Conservation (phyloP, 768 basidiomycete species). For the Tulasnella sp. region DNA sequence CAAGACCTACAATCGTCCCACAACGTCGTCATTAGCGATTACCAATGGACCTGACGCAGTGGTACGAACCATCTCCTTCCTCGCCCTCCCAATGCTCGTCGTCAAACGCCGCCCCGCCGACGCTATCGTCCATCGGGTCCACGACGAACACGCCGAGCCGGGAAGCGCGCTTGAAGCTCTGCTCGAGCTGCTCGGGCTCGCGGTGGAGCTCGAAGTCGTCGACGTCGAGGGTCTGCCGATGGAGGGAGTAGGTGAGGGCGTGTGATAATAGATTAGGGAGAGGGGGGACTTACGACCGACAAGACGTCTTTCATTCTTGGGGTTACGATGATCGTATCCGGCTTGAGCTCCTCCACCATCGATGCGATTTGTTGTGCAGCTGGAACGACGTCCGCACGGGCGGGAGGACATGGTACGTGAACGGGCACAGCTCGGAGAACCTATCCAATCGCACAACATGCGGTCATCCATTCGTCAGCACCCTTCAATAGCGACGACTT, state of each 20-base stretch:
- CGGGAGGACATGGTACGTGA: background rate
- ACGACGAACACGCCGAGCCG: background rate
- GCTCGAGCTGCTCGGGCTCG: background rate
- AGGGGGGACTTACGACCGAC: background rate
- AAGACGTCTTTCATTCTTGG: background rate
- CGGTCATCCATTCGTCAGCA: too few species aligned
- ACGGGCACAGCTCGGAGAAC: background rate
- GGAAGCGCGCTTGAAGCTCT: background rate
- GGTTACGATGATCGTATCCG: background rate
- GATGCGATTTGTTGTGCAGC: background rate
- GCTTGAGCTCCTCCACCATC: background rate
- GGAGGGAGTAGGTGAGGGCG: background rate
- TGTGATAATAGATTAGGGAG: background rate
- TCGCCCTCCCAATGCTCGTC: slow-evolving; percentile 10
- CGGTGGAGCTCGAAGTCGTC: background rate
- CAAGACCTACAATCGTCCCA: background rate
- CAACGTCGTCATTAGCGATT: background rate
- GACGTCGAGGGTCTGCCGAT: background rate
- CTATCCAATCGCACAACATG: background rate
- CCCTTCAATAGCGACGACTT: background rate
- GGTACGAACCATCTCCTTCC: background rate
- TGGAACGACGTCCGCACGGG: background rate
- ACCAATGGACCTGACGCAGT: background rate
- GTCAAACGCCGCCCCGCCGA: background rate
- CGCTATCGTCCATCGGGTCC: background rate